Conservation (phyloP, 2,329 filamentous ascomycete species). For the Didymella exigua region DNA sequence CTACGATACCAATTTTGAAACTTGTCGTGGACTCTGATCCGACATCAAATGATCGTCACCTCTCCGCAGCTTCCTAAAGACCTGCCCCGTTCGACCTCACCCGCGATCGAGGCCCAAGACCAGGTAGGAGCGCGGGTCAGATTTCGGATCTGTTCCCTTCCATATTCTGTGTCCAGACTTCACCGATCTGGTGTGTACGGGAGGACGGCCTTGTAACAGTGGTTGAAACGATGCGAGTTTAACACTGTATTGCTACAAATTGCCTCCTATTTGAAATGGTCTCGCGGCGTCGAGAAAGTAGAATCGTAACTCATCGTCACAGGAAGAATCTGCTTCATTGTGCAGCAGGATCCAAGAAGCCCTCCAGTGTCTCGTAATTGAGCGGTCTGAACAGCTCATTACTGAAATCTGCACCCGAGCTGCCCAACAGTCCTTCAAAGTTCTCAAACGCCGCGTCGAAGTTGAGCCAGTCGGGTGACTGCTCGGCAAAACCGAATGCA, state of each 20-base stretch:
- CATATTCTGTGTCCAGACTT: too few species aligned
- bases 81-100: neutral
- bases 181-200: too few species aligned
- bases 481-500: conserved; percentile 39
- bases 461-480: conserved; percentile 48
- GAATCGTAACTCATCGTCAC: too few species aligned
- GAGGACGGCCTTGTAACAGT: too few species aligned
- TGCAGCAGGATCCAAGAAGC: conserved; percentile 38
- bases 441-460: conserved; percentile 50
- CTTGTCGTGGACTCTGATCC: too few species aligned
- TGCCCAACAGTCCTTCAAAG: conserved; percentile 47
- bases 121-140: conserved; percentile 15
- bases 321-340: too few species aligned
- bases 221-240: too few species aligned
- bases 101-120: conserved; percentile 10
- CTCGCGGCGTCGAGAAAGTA: too few species aligned
- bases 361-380: conserved; percentile 44
- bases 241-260: too few species aligned
- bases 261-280: too few species aligned
- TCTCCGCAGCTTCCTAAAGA: neutral
- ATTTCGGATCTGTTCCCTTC: neutral
- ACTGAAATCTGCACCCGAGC: conserved; percentile 46
- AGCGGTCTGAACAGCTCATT: conserved; percentile 47
- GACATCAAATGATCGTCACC: too few species aligned
- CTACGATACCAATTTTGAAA: too few species aligned